Base-by-base conservation (phyloP, 345 rosid species). In the Reutealis trisperma region DNA sequence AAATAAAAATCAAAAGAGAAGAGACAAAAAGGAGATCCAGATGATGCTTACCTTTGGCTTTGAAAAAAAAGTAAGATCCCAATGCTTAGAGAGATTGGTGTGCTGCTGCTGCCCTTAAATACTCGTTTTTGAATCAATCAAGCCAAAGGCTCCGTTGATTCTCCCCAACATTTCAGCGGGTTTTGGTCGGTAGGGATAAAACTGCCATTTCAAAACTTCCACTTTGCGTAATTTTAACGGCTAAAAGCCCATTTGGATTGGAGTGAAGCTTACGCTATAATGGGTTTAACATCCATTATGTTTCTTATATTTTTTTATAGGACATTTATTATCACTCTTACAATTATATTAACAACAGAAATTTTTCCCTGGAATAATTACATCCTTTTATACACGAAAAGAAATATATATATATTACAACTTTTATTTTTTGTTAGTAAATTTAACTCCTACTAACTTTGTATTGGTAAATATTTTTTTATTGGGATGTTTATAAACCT, bases 201-300 rank as follows among this genome's bases (percentile, higher is more conserved):
- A 24, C 0, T 8, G 68, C 7, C 13, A 25, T 25, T 62, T 72
- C n/a, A 2, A 1, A 4, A 2, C 8, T 59, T 22, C 47, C 24
- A 34, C 34, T 58, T 42, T 15, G 59, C 78, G 78, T 58, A 24
- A 6, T 16, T 64, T 15, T 7, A 75, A 67, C 78, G 54, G 14
- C 73, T 24, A 8, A n/a, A 21, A 14, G 30, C 19, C 10, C 16
- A 1, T 8, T 12, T 7, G 47, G 19, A 12, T 12, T n/a, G 5
- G 32, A 22, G 65, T 27, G 65, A 11, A 62, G 25, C 41, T 62
- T 25, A 62, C 9, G 21, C 18, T 24, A n/a, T n/a, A 12, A 62
- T 27, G 65, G 37, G 34, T n/a, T 32, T 32, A 1, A 32, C 37
- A 32, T 32, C 4, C 4, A 32, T 32, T 32, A 32, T 34, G 3